Evolutionary conservation across 2,329 filamentous ascomycete genomes (phyloP), one percentile per base, ranked within the genome.

Genomic region (Karstenula rhodostoma): DNA sequence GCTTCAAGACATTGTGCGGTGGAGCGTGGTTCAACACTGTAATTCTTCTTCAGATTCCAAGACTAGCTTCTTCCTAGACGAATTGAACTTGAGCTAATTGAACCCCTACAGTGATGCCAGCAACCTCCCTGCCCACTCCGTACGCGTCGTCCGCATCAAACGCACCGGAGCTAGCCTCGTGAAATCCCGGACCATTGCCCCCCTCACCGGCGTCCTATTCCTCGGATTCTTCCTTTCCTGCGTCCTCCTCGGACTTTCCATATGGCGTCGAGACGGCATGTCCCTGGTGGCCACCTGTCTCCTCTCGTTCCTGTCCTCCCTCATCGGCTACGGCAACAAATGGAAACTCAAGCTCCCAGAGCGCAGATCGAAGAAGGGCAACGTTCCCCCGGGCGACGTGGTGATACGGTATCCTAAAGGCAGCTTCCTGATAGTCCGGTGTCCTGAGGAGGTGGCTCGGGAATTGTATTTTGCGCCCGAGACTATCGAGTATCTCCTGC

Each of bases 401-500:
- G 81, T 85, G 0, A 83, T 85, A 37, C 76, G 82, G 17, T 84
- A 84, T 63, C 80, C 81, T 0, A 84, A 83, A 59, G 83, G 83
- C 37, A 81, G 77, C 61, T 85, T 82, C 60, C 73, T 84, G 15
- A 73, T 85, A 4, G 80, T 85, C 3, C 76, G 78, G 37, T 85
- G 83, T 64, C 68, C 77, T n/a, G 83, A 85, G 59, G 73, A 82
- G 4, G 78, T 84, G 1, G 82, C 83, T 2, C 75, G 83, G 15
- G 82, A 84, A 63, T 73, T 85, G 0, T 85, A 82, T 67, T 85
- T 84, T 62, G 82, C 83, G 4, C 82, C 82, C 0, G 83, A 84
- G 65, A 77, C 79, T 48, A 82, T 84, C 57, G 69, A 81, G 12
- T 85, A 85, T 64, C 64, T 76, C 17, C 66, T 84, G 23, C 67